These are phyloP conservation scores for Hyaloscypha finlandica DNA, from an alignment of 495 filamentous ascomycete genomes.

Conservation along the genomic window DNA sequence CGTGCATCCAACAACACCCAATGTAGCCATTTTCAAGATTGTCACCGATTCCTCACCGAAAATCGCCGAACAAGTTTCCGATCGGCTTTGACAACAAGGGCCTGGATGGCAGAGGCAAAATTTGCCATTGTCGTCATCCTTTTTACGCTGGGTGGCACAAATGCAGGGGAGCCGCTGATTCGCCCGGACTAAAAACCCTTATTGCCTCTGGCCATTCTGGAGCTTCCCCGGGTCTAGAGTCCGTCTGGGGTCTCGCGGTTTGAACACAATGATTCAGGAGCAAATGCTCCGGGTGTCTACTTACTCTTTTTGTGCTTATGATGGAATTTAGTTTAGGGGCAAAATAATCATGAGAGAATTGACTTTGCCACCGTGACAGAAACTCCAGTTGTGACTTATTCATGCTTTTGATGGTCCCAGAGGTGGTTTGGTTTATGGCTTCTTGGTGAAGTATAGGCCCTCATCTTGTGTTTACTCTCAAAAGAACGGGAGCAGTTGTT, in stretches of 20 bases:
- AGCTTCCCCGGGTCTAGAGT: neutral
- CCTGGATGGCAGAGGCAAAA: neutral
- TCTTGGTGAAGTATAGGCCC: neutral
- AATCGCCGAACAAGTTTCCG: neutral
- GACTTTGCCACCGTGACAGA: neutral
- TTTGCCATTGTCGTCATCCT: neutral
- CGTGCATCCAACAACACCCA: neutral
- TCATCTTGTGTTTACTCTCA: neutral
- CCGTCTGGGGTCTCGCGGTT: neutral
- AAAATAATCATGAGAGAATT: neutral
- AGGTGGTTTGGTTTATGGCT: neutral
- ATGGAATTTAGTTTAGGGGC: neutral
- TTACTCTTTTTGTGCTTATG: neutral
- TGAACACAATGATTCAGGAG: neutral
- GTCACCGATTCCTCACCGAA: neutral
- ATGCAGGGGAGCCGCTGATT: neutral
- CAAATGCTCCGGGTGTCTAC: neutral
- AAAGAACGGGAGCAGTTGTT: neutral
- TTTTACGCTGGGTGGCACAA: neutral
- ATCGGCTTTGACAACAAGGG: neutral
- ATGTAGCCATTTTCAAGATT: neutral
- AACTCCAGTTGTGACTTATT: neutral
- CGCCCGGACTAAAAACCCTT: neutral
- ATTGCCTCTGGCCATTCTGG: neutral
- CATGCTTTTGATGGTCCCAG: neutral